Evolutionary conservation across 352 stramenopile genomes (phyloP).

Genomic region (Salisapilia sapeloensis): DNA sequence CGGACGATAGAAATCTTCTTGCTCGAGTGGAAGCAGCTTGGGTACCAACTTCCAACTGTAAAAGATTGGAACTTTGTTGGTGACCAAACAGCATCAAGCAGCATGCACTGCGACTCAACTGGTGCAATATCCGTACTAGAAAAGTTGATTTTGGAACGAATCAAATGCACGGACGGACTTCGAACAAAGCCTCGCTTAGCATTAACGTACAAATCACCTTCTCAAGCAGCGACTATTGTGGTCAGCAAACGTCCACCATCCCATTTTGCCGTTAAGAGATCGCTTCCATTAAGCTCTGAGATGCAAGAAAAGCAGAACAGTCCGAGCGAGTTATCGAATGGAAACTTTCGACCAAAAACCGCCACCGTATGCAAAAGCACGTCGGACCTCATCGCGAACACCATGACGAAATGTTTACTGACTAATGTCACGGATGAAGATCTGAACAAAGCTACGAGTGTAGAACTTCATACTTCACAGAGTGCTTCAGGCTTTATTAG

Average conservation of each 20-base stretch:
- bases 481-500: too few relatives aligned
- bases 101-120: too few relatives aligned
- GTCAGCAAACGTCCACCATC: constrained; percentile 1
- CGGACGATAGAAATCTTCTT: constrained; percentile 16
- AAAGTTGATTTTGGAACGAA: constrained; percentile 3
- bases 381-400: constrained; percentile 10
- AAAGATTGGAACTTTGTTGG: too few relatives aligned
- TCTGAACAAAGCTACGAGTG: too few relatives aligned
- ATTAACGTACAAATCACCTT: constrained; percentile 3
- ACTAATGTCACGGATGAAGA: too few relatives aligned
- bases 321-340: background rate
- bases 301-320: background rate
- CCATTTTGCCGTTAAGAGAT: constrained; percentile 4
- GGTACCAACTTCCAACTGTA: constrained; percentile 5
- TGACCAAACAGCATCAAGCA: too few relatives aligned
- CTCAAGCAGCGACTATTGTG: constrained; percentile 1
- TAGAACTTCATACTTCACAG: background rate
- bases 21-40: constrained; percentile 12
- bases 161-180: background rate
- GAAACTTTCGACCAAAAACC: constrained; percentile 17
- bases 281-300: constrained; percentile 1
- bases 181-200: constrained; percentile 4
- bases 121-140: constrained; percentile 8
- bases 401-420: too few relatives aligned
- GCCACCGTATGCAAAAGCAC: constrained; percentile 27